Evolutionary conservation across 352 stramenopile species (phyloP).

Genomic region (Phytophthora rubi): DNA sequence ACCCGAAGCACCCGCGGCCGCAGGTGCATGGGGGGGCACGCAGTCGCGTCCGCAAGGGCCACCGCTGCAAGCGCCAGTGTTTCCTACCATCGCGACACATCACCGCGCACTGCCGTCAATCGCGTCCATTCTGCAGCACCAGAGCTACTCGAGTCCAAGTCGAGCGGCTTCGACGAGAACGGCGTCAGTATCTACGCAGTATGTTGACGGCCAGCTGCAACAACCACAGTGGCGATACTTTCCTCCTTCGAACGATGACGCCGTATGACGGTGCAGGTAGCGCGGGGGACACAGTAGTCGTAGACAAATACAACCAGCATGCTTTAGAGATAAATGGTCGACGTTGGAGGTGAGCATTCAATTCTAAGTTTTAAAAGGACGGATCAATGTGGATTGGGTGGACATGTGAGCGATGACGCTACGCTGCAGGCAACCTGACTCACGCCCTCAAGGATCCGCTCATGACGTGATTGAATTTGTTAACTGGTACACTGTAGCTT

Average conservation of each 20-base stretch:
- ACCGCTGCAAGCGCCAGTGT: constrained; percentile 9
- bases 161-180: constrained; percentile 34
- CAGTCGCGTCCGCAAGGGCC: constrained; percentile 4
- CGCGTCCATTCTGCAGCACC: constrained; percentile 46
- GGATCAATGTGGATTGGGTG: background rate
- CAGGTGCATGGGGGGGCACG: constrained; percentile 3
- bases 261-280: constrained; percentile 1
- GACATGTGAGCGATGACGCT: background rate
- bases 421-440: background rate
- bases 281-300: background rate
- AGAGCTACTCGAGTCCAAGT: constrained; percentile 44
- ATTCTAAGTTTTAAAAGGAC: too few relatives aligned
- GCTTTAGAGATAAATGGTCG: background rate
- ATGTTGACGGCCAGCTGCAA: constrained; percentile 14
- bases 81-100: constrained; percentile 33
- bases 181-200: background rate
- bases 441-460: background rate
- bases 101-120: constrained; percentile 48
- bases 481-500: too few relatives aligned
- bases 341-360: too few relatives aligned
- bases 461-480: constrained; percentile 6
- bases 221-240: constrained; percentile 34
- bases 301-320: background rate
- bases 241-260: constrained; percentile 29
- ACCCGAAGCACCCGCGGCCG: background rate